Evolutionary conservation across 2,329 filamentous ascomycete genomes (phyloP).

Genomic region (Boeremia exigua): DNA sequence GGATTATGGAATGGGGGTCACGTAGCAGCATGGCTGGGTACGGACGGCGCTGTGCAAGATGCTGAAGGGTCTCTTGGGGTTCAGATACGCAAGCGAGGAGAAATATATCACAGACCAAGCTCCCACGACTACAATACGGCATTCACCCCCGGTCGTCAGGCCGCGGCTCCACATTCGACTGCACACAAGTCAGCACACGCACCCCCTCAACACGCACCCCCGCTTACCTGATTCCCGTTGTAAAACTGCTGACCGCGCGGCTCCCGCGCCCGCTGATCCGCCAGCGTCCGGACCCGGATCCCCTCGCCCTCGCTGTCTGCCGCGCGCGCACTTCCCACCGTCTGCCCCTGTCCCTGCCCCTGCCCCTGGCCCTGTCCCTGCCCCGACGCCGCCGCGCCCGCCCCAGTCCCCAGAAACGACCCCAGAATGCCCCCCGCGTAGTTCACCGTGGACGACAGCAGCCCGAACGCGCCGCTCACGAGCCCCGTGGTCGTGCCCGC

Average conservation of each 20-base stretch:
- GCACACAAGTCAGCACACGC: neutral
- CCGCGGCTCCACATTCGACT: conserved; percentile 11
- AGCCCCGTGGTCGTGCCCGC: conserved; percentile 41
- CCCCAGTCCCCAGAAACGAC: conserved; percentile 33
- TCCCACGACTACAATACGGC: neutral
- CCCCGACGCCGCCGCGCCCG: conserved; percentile 8
- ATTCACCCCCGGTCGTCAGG: conserved; percentile 4
- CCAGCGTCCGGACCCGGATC: conserved; percentile 52
- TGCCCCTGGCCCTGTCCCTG: conserved; percentile 19
- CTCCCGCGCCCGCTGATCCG: conserved; percentile 58
- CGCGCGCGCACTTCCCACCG: no score
- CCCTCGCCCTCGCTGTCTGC: no score
- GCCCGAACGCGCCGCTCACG: conserved; percentile 41
- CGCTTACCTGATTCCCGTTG: conserved; percentile 84
- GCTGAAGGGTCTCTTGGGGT: no score
- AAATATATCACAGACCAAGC: neutral
- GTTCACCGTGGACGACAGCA: conserved; percentile 44
- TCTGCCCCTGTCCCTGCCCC: conserved; percentile 16
- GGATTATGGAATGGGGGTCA: no score
- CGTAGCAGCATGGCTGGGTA: no score
- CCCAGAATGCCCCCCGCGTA: conserved; percentile 42
- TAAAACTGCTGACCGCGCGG: conserved; percentile 72
- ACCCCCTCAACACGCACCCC: no score
- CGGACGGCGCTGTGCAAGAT: no score
- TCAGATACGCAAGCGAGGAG: no score